Percentiles rank a stretch among this genome's conserved stretches.
Evolutionary conservation across 495 filamentous ascomycete genomes (phyloP).

Genomic region (Xylaria grammica): DNA sequence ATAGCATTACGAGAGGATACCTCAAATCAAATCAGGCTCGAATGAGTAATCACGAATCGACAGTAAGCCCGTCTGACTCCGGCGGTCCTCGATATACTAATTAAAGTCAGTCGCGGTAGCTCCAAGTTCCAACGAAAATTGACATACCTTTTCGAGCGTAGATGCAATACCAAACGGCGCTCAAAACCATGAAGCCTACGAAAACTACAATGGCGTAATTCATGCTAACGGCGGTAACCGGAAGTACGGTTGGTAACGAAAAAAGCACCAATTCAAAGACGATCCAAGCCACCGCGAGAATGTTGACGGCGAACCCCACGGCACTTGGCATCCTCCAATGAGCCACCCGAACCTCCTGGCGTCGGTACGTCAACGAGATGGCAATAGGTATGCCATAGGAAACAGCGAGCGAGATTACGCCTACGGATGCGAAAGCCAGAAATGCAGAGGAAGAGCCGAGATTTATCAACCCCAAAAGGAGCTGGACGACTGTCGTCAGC

Average conservation of each 20-base stretch:
- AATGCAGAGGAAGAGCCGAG: constrained; percentile 61
- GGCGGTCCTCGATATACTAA: constrained; percentile 36
- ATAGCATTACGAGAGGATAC: not conserved
- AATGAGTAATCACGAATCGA: not conserved
- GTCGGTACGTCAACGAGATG: constrained; percentile 32
- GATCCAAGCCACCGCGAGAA: constrained; percentile 54
- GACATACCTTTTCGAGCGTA: constrained; percentile 39
- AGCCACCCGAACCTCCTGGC: constrained; percentile 49
- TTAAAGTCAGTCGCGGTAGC: not conserved
- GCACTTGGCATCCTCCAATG: constrained; percentile 60
- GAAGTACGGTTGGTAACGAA: constrained; percentile 66
- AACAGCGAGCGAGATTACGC: constrained; percentile 65
- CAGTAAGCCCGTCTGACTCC: constrained; percentile 32
- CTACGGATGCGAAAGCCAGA: constrained; percentile 60
- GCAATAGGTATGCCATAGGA: constrained; percentile 67
- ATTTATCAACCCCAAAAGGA: constrained; percentile 58
- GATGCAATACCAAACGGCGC: constrained; percentile 46
- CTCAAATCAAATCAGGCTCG: not conserved
- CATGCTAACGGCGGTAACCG: constrained; percentile 62
- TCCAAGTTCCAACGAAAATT: not conserved
- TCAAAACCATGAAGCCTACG: constrained; percentile 62
- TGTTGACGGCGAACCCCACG: constrained; percentile 50
- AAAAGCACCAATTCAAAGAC: constrained; percentile 64
- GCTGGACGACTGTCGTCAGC: constrained; percentile 57
- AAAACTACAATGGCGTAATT: constrained; percentile 70